Percentiles rank a stretch among this genome's conserved stretches.
phyloP scores from a whole-genome alignment of 116 monocot species.

The Phalaenopsis hybrid region DNA sequence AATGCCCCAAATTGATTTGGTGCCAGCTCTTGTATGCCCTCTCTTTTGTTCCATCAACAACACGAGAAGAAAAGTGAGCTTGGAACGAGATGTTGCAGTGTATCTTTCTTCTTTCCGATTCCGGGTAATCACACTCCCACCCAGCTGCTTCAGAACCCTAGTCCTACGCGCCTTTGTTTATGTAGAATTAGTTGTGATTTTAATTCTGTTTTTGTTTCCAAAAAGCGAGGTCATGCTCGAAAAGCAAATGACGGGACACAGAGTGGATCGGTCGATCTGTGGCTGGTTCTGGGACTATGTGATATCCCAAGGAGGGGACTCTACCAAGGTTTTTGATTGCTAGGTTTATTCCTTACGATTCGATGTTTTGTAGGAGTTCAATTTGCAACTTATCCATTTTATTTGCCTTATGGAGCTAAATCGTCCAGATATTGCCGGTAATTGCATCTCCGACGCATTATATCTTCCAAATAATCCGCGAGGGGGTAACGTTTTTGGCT shows the following conservation, averaged over 20 bases:
- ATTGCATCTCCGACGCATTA: slow-evolving; percentile 87
- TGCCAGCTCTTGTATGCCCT: too few relatives aligned
- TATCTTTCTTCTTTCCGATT: slow-evolving; percentile 71
- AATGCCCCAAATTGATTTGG: too few relatives aligned
- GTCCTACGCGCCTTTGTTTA: not conserved
- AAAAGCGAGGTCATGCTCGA: slow-evolving; percentile 90
- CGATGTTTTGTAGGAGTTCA: not conserved
- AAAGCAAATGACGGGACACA: slow-evolving; percentile 81
- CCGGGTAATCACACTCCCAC: slow-evolving; percentile 37
- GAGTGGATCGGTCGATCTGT: slow-evolving; percentile 84
- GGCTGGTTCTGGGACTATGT: slow-evolving; percentile 84
- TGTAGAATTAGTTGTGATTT: not conserved
- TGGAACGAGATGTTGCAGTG: slow-evolving; percentile 60
- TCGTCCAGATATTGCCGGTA: slow-evolving; percentile 57
- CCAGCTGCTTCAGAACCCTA: not conserved
- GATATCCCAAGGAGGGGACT: slow-evolving; percentile 55
- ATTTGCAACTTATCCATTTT: not conserved
- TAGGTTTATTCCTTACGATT: not conserved
- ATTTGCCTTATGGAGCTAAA: not conserved
- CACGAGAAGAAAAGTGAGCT: not conserved
- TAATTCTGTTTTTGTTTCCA: not conserved
- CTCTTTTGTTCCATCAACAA: not conserved
- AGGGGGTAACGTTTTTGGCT: slow-evolving; percentile 69
- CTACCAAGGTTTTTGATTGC: slow-evolving; percentile 43
- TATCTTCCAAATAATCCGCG: slow-evolving; percentile 68